Evolutionary conservation across 2,329 filamentous ascomycete species (phyloP), one percentile per base, ranked within the genome.

Genomic region (Pseudogymnoascus sp.): DNA sequence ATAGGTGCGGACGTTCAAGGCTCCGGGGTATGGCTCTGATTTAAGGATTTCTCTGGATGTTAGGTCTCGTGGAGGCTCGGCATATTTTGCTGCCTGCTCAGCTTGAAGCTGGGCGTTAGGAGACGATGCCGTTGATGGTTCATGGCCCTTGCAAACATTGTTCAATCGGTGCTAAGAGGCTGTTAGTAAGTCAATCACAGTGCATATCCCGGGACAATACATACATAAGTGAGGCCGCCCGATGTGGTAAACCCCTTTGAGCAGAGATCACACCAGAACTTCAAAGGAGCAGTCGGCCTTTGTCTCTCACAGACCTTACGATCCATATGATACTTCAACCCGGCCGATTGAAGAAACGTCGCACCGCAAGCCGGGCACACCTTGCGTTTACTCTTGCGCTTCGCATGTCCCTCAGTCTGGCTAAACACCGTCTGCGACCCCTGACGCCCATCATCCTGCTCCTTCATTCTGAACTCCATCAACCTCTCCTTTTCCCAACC

Each of bases 281-380:
- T 58, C 25, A 58, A 28, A 11, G 49, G 49, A 16, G 25, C 49
- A 16, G 31, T 58, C 7, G 49, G 49, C 4, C n/a, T 58, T 28
- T 35, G 49, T 58, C 31, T 58, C 49, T 58, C 31, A 21, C 49
- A 58, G 49, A 58, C 49, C 49, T 58, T 35, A 28, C 49, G 25
- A 16, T 58, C 49, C 25, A 58, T 58, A 58, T 58, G 49, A 58
- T 58, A 58, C 25, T 35, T 28, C 49, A 58, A 58, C 8, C 49
- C 49, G 1, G 49, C 49, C 2, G 49, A 28, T 21, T 58, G 49
- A 2, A 31, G 25, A 28, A 58, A 58, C 2, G 49, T 58, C 25
- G 49, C 49, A 5, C 49, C 49, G 16, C 49, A 58, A 31, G 49
- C 25, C 1, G 49, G 49, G 49, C 49, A 58, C 3, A 58, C 49